Evolutionary conservation across 208 protist genomes (phyloP).

Genomic region (Wallacemonas sp.): DNA sequence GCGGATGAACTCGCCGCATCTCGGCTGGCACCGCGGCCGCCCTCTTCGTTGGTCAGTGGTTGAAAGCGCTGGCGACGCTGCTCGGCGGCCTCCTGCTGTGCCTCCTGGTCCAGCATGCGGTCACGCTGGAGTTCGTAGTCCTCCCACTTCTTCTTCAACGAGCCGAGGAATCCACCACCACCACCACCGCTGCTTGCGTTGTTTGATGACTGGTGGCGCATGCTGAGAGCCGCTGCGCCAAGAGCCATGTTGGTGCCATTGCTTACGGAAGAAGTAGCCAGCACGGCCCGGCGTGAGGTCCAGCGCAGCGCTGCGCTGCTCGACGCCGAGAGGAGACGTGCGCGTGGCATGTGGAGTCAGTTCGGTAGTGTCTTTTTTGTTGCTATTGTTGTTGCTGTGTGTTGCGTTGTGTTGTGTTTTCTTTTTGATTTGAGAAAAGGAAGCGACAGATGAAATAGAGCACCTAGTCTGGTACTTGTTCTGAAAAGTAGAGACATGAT

Average conservation of each 20-base stretch:
- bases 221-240: neutral
- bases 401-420: neutral
- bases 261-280: too few species aligned
- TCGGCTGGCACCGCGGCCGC: neutral
- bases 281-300: neutral
- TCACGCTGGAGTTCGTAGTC: slow-evolving; percentile 55
- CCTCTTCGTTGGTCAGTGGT: slow-evolving; percentile 5
- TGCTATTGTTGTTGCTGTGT: neutral
- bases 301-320: neutral
- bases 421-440: neutral
- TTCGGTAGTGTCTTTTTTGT: too few species aligned
- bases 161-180: slow-evolving; percentile 22
- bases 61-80: slow-evolving; percentile 4
- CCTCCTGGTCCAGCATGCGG: slow-evolving; percentile 39
- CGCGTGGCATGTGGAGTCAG: too few species aligned
- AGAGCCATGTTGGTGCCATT: neutral
- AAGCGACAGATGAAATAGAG: slow-evolving; percentile 10
- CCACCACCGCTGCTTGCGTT: neutral
- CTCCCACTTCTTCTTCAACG: slow-evolving; percentile 31
- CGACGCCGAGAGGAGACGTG: too few species aligned
- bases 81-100: slow-evolving; percentile 15
- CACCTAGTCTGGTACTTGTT: too few species aligned
- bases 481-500: too few species aligned
- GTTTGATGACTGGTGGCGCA: neutral
- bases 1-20: neutral